Conservation (phyloP, 2,329 filamentous ascomycete species). For the Thielaviopsis punctulata region DNA sequence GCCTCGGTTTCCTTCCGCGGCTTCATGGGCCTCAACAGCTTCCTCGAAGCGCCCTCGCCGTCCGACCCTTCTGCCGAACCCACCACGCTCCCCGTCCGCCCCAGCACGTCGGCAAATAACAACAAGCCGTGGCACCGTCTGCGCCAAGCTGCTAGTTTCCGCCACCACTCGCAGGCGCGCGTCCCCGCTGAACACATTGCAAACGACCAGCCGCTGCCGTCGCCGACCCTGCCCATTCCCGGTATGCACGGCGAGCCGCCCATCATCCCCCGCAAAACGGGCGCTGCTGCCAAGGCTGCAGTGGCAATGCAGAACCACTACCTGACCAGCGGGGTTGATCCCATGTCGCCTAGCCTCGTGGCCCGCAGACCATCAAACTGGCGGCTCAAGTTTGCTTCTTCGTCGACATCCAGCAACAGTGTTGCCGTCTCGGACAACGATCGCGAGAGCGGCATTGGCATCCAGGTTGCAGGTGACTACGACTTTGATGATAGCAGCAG, state of each 20-base stretch:
- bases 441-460: slow-evolving; percentile 47
- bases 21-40: slow-evolving; percentile 28
- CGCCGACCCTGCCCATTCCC: slow-evolving; percentile 22
- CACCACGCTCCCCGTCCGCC: not conserved
- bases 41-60: slow-evolving; percentile 16
- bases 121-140: slow-evolving; percentile 28
- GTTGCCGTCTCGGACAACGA: slow-evolving; percentile 26
- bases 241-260: slow-evolving; percentile 37
- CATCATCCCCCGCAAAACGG: slow-evolving; percentile 40
- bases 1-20: slow-evolving; percentile 38
- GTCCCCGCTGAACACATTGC: slow-evolving; percentile 18
- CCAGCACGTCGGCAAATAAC: slow-evolving; percentile 1
- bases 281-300: slow-evolving; percentile 43
- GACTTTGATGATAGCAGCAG: slow-evolving; percentile 22
- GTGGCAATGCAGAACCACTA: slow-evolving; percentile 42
- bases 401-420: slow-evolving; percentile 10
- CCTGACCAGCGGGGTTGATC: slow-evolving; percentile 2
- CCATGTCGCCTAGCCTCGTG: not conserved
- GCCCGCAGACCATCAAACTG: not conserved
- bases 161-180: slow-evolving; percentile 30
- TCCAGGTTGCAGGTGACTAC: slow-evolving; percentile 30
- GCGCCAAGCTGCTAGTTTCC: slow-evolving; percentile 33
- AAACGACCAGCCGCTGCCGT: slow-evolving; percentile 14
- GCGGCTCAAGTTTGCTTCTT: slow-evolving; percentile 12
- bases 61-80: slow-evolving; percentile 20